These are phyloP conservation scores for Ceratocystis smalleyi DNA, from an alignment of 2,329 filamentous ascomycete genomes.

Conservation along the genomic window DNA sequence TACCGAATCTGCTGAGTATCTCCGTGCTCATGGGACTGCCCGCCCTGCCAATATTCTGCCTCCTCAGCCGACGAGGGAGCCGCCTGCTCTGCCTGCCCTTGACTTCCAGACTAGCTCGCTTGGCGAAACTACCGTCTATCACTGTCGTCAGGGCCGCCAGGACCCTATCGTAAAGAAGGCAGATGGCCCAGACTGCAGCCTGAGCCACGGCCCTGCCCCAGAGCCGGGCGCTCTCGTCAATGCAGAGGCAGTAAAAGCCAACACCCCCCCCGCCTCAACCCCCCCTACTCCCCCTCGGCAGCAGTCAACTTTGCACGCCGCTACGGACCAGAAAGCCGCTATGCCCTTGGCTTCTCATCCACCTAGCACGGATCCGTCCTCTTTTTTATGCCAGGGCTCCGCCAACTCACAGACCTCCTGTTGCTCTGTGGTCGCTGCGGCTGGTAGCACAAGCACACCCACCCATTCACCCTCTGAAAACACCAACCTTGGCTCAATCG, in stretches of 20 bases:
- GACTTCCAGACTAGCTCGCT: constrained; percentile 2
- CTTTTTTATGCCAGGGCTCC: constrained; percentile 1
- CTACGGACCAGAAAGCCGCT: not conserved
- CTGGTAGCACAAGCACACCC: not conserved
- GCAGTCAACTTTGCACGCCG: too few species aligned
- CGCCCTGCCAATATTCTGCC: not conserved
- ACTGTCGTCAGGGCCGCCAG: not conserved
- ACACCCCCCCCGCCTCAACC: not conserved
- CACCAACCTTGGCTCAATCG: not conserved
- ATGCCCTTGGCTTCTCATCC: not conserved
- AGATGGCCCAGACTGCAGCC: not conserved
- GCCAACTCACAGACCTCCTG: not conserved
- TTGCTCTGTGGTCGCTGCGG: not conserved
- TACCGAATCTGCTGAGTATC: not conserved
- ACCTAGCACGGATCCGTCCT: not conserved
- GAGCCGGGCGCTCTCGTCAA: not conserved
- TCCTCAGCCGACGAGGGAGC: not conserved
- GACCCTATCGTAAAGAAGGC: not conserved
- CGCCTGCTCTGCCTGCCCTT: constrained; percentile 6
- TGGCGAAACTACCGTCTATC: not conserved
- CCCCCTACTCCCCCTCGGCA: not conserved
- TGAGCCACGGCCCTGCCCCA: not conserved
- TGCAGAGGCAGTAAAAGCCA: not conserved
- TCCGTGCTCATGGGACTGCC: not conserved
- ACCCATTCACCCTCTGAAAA: not conserved